Percentiles rank a stretch among this genome's conserved stretches.
These are phyloP conservation scores for Chara braunii DNA, from an alignment of 139 green algal species.

Conservation along the genomic window DNA sequence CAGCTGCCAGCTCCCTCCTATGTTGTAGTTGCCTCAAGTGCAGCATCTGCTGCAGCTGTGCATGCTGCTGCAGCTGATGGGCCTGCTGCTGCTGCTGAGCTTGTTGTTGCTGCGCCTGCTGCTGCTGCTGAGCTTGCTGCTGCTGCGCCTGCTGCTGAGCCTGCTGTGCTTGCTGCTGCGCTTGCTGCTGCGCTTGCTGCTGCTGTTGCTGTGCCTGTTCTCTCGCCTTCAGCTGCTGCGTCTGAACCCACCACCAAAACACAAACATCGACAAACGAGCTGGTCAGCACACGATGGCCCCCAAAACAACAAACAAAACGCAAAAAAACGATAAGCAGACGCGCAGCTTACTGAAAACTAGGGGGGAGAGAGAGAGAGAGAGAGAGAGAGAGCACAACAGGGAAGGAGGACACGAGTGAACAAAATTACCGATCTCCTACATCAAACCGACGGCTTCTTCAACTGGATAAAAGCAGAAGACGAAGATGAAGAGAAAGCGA, in stretches of 20 bases:
- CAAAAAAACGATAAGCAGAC: too few species aligned
- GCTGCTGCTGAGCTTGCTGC: constrained; percentile 21
- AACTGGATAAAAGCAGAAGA: too few species aligned
- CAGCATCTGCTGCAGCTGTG: constrained; percentile 14
- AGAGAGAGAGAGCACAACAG: not conserved
- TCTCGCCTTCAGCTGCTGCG: constrained; percentile 2
- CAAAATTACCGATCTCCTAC: too few species aligned
- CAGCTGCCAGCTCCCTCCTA: too few species aligned
- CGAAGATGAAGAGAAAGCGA: too few species aligned
- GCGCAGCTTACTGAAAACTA: not conserved
- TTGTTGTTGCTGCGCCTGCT: constrained; percentile 26
- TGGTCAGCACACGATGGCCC: too few species aligned
- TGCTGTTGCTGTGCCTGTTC: constrained; percentile 18
- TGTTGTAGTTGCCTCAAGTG: constrained; percentile 22
- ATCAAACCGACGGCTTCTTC: too few species aligned
- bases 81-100: constrained; percentile 28
- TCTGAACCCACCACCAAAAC: constrained; percentile 1
- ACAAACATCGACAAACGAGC: too few species aligned
- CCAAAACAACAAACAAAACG: too few species aligned
- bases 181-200: constrained; percentile 3
- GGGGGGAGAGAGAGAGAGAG: not conserved
- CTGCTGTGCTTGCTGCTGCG: constrained; percentile 28
- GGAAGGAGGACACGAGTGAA: too few species aligned
- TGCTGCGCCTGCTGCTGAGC: constrained; percentile 26
- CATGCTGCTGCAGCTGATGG: constrained; percentile 21